phyloP scores from a whole-genome alignment of 2,329 filamentous ascomycete genomes.

The Penicillium corylophilum region DNA sequence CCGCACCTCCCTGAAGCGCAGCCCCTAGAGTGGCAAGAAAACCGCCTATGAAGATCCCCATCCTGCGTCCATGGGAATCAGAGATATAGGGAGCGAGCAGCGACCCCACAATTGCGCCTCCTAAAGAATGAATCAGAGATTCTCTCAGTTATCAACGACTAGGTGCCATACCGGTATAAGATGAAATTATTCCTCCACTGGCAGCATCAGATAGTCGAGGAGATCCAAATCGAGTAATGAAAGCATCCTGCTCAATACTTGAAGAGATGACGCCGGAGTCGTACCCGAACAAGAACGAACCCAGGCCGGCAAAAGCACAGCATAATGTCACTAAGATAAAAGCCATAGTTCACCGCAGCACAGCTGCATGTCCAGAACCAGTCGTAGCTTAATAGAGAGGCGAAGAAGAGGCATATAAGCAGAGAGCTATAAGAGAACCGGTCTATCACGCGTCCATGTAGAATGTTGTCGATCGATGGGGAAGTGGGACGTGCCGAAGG shows the following conservation, averaged over 20 bases:
- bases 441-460: conserved; percentile 7
- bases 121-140: conserved; percentile 21
- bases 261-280: conserved; percentile 43
- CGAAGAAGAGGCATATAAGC: conserved; percentile 4
- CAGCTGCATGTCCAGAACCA: conserved; percentile 9
- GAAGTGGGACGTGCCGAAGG: conserved; percentile 21
- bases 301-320: conserved; percentile 47
- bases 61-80: conserved; percentile 33
- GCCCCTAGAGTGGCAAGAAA: conserved; percentile 34
- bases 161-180: conserved; percentile 34
- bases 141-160: not conserved
- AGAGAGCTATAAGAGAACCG: not conserved
- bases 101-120: conserved; percentile 42
- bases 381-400: not conserved
- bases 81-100: conserved; percentile 33
- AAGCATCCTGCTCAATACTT: conserved; percentile 36
- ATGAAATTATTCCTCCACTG: conserved; percentile 42
- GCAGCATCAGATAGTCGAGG: conserved; percentile 30
- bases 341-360: conserved; percentile 24
- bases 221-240: conserved; percentile 30
- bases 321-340: conserved; percentile 33
- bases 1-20: conserved; percentile 38
- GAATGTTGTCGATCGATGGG: conserved; percentile 20
- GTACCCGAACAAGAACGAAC: conserved; percentile 52
- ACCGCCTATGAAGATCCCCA: conserved; percentile 36